These are phyloP conservation scores for Cercospora sesami DNA, from an alignment of 2,329 filamentous ascomycete species.

Conservation along the genomic window DNA sequence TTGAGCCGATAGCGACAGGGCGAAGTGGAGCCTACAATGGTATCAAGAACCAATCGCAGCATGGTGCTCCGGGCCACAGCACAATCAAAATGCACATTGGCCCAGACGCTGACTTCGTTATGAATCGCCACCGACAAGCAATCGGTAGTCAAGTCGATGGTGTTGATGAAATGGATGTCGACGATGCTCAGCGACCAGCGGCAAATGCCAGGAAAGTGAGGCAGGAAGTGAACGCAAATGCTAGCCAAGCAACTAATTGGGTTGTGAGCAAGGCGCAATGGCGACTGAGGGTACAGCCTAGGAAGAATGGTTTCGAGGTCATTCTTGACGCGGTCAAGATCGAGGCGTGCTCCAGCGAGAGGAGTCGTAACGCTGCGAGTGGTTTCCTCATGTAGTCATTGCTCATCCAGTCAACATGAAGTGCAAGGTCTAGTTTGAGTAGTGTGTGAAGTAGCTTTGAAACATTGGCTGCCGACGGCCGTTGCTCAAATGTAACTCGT, in stretches of 20 bases:
- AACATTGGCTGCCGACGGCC: not conserved
- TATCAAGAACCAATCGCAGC: not conserved
- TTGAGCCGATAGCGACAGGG: conserved; percentile 66
- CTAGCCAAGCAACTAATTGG: conserved; percentile 26
- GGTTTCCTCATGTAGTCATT: conserved; percentile 23
- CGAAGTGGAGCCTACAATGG: conserved; percentile 50
- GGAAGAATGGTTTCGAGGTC: conserved; percentile 32
- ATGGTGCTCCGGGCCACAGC: conserved; percentile 63
- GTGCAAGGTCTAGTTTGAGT: not conserved
- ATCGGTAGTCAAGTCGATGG: not conserved
- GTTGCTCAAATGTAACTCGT: not conserved
- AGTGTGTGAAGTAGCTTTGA: not conserved
- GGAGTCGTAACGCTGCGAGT: conserved; percentile 30
- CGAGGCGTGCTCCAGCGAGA: conserved; percentile 33
- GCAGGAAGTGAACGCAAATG: conserved; percentile 10
- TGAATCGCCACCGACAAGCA: conserved; percentile 48
- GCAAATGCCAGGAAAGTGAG: conserved; percentile 11
- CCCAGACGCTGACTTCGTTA: conserved; percentile 57
- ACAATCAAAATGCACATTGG: conserved; percentile 66
- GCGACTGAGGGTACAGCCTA: conserved; percentile 32
- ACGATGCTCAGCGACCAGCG: conserved; percentile 3
- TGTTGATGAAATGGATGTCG: conserved; percentile 21
- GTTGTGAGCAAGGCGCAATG: conserved; percentile 34
- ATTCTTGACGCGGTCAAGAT: conserved; percentile 37
- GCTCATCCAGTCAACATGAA: not conserved